phyloP scores from a whole-genome alignment of 805 yeast species.

The Priceomyces haplophilus region DNA sequence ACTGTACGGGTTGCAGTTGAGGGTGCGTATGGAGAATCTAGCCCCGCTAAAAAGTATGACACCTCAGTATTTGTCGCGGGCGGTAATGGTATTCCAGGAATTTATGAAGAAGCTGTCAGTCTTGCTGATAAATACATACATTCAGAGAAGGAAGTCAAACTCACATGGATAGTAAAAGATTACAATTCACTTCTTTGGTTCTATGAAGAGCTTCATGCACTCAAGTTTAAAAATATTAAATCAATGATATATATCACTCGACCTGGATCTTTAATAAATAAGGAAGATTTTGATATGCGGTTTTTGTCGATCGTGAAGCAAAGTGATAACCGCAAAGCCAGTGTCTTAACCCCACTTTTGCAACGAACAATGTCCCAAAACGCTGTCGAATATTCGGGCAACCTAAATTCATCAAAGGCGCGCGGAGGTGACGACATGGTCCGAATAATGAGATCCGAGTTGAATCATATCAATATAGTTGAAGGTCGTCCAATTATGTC shows the following conservation, averaged over 20 bases:
- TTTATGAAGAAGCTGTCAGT: conserved; percentile 32
- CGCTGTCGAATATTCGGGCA: no score
- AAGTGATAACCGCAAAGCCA: conserved; percentile 24
- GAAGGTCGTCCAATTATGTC: conserved; percentile 45
- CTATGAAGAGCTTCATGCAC: conserved; percentile 37
- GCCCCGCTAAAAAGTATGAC: conserved; percentile 28
- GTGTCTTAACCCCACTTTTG: background rate
- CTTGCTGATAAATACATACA: conserved; percentile 7
- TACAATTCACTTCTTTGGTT: conserved; percentile 50
- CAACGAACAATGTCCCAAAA: background rate
- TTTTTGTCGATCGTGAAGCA: conserved; percentile 9
- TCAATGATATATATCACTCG: conserved; percentile 28
- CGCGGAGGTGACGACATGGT: background rate
- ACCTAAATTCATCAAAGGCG: background rate
- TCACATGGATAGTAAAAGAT: conserved; percentile 60
- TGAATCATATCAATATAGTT: conserved; percentile 28
- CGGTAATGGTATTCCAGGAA: conserved; percentile 42
- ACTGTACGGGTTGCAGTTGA: conserved; percentile 34
- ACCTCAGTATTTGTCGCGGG: conserved; percentile 37
- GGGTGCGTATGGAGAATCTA: conserved; percentile 37
- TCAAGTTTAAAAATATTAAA: conserved; percentile 27
- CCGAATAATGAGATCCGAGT: conserved; percentile 4
- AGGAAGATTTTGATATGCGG: conserved; percentile 7
- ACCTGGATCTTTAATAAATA: conserved; percentile 15
- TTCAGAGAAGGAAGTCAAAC: conserved; percentile 24